These are phyloP conservation scores for Solanum sparsipilum DNA, from an alignment of 257 asterid genomes.

Conservation along the genomic window DNA sequence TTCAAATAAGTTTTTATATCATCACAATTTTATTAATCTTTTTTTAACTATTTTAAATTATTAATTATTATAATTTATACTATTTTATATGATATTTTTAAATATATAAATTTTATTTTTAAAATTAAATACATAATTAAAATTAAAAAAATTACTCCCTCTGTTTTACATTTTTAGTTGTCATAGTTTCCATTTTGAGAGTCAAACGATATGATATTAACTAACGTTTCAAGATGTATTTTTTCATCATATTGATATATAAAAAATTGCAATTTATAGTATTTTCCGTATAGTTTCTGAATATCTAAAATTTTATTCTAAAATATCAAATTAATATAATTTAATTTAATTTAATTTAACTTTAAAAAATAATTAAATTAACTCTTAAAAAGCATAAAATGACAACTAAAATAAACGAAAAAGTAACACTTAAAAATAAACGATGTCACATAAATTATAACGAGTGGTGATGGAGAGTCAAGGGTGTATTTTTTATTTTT, in stretches of 20 bases:
- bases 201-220: not conserved
- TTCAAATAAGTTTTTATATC: not conserved
- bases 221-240: too few species aligned
- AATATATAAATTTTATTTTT: too few species aligned
- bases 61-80: too few species aligned
- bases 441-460: not conserved
- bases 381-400: too few species aligned
- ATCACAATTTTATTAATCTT: not conserved
- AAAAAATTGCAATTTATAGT: too few species aligned
- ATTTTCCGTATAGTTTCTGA: not conserved
- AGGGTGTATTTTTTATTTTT: not conserved
- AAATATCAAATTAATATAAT: too few species aligned
- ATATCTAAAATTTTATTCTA: too few species aligned
- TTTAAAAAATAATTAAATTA: too few species aligned
- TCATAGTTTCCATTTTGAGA: not conserved
- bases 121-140: not conserved
- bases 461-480: not conserved
- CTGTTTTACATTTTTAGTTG: not conserved
- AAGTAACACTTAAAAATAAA: not conserved
- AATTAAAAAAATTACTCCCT: not conserved
- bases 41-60: too few species aligned
- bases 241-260: too few species aligned
- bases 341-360: too few species aligned
- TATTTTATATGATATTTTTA: too few species aligned
- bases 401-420: not conserved